A percentile compares a stretch with the other conserved stretches of the same genome.
Conservation (phyloP, 2,329 filamentous ascomycete species). For the Talaromyces atroroseus region DNA sequence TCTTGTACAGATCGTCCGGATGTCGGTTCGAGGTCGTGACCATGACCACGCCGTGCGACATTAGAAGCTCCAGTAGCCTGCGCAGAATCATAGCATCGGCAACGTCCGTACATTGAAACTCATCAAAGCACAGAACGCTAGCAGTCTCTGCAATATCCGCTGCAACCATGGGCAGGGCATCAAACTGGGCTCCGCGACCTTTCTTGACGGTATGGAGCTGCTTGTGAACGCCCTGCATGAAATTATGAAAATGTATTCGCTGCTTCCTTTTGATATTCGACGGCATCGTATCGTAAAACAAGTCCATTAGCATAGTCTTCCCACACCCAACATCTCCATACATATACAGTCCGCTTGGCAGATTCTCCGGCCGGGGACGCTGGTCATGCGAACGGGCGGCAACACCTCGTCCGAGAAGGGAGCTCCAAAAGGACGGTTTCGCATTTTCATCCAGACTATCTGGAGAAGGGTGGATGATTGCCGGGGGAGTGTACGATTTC, state of each 20-base stretch:
- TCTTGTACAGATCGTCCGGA: slow-evolving; percentile 93
- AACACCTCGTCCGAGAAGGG: slow-evolving; percentile 34
- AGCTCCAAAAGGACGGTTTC: slow-evolving; percentile 48
- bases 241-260: slow-evolving; percentile 97
- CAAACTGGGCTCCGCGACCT: slow-evolving; percentile 79
- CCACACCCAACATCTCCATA: slow-evolving; percentile 95
- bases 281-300: slow-evolving; percentile 92
- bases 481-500: slow-evolving; percentile 63
- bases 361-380: slow-evolving; percentile 49
- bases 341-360: slow-evolving; percentile 88
- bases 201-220: slow-evolving; percentile 86
- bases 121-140: slow-evolving; percentile 92
- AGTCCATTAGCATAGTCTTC: slow-evolving; percentile 99
- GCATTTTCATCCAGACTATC: slow-evolving; percentile 58
- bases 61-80: slow-evolving; percentile 77
- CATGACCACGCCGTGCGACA: slow-evolving; percentile 94
- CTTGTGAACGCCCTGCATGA: slow-evolving; percentile 97
- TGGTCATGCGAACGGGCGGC: slow-evolving; percentile 6
- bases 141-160: slow-evolving; percentile 85
- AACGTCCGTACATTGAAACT: slow-evolving; percentile 98
- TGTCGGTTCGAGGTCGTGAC: slow-evolving; percentile 97
- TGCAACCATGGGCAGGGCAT: slow-evolving; percentile 85
- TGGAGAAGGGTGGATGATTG: slow-evolving; percentile 70
- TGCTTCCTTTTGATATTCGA: slow-evolving; percentile 73
- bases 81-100: slow-evolving; percentile 97